These are phyloP conservation scores for Colletotrichum orbiculare DNA, from an alignment of 2,329 filamentous ascomycete genomes.

Conservation along the genomic window DNA sequence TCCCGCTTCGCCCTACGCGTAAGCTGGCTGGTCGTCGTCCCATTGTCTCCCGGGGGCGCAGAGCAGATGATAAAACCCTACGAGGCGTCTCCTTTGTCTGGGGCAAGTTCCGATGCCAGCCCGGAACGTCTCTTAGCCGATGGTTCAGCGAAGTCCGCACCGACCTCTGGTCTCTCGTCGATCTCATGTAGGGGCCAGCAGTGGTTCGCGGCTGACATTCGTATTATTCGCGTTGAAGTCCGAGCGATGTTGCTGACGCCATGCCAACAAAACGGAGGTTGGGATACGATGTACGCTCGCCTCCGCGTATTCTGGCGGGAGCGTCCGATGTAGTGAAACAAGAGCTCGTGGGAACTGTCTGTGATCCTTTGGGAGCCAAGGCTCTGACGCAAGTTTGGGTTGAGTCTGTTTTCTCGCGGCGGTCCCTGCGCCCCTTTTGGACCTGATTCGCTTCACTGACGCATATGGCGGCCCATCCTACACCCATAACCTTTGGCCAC, in stretches of 20 bases:
- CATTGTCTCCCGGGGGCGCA: neutral
- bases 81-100: conserved; percentile 1
- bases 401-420: neutral
- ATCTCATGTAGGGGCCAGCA: conserved; percentile 2
- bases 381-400: conserved; percentile 16
- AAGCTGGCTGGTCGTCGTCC: neutral
- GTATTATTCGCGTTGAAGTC: conserved; percentile 5
- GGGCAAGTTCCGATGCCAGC: neutral
- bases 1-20: too few relatives aligned
- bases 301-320: neutral
- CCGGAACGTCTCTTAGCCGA: neutral
- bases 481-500: neutral
- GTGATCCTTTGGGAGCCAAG: too few relatives aligned
- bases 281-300: too few relatives aligned
- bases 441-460: too few relatives aligned
- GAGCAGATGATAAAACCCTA: conserved; percentile 2
- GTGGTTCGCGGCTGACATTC: conserved; percentile 8
- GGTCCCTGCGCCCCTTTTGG: too few relatives aligned
- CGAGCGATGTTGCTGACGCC: conserved; percentile 8
- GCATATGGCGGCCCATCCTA: neutral
- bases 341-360: too few relatives aligned
- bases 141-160: neutral
- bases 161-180: neutral
- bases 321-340: neutral
- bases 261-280: neutral